Evolutionary conservation across 148 eudicot genomes (phyloP).

Genomic region (Heliosperma pusillum): DNA sequence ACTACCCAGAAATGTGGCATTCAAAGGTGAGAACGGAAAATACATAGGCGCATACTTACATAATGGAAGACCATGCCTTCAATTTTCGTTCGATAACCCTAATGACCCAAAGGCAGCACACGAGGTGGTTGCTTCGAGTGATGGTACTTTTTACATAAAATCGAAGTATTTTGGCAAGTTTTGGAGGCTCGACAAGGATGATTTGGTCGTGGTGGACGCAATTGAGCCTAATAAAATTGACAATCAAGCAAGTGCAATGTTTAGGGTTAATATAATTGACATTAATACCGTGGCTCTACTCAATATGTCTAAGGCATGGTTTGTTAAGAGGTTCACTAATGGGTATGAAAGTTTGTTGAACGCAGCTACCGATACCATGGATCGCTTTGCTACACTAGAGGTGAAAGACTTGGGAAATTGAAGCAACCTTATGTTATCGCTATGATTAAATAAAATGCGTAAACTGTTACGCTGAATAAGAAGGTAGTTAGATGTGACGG

Average conservation of each 20-base stretch:
- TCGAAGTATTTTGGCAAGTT: neutral
- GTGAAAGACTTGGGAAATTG: neutral
- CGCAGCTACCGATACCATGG: neutral
- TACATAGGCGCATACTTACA: neutral
- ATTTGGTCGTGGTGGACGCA: neutral
- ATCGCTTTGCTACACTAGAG: neutral
- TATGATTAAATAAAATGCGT: no score
- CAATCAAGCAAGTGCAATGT: neutral
- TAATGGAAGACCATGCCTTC: neutral
- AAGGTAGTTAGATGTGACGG: neutral
- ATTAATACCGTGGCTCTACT: neutral
- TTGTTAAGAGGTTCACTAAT: neutral
- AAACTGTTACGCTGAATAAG: neutral
- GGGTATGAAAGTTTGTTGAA: neutral
- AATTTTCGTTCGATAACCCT: constrained; percentile 1
- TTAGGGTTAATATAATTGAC: neutral
- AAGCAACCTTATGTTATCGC: neutral
- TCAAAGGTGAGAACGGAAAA: constrained; percentile 5
- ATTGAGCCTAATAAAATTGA: neutral
- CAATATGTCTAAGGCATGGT: neutral
- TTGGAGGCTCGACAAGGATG: constrained; percentile 5
- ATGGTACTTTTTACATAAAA: neutral
- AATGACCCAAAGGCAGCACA: neutral
- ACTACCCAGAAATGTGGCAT: neutral
- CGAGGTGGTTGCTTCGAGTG: neutral